Conservation (phyloP, 2,329 filamentous ascomycete species). For the Sclerotinia subarctica region DNA sequence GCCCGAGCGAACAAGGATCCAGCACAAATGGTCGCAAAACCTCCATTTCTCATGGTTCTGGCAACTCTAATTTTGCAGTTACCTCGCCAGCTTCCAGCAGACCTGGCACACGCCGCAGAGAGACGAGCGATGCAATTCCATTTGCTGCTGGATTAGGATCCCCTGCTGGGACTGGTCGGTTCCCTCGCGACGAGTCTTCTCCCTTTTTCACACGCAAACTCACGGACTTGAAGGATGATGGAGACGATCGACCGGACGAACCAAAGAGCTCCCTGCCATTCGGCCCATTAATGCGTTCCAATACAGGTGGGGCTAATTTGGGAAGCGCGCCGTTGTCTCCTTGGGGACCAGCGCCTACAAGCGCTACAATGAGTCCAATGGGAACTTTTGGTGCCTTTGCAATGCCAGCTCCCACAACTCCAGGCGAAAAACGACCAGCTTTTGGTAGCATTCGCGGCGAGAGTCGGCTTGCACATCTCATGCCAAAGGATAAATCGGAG, state of each 20-base stretch:
- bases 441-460: slow-evolving; percentile 68
- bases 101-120: slow-evolving; percentile 75
- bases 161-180: slow-evolving; percentile 57
- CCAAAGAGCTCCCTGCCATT: slow-evolving; percentile 42
- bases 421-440: slow-evolving; percentile 67
- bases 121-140: slow-evolving; percentile 70
- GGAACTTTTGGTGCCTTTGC: slow-evolving; percentile 90
- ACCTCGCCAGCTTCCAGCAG: slow-evolving; percentile 71
- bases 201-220: slow-evolving; percentile 57
- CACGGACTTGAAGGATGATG: slow-evolving; percentile 50
- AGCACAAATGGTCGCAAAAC: slow-evolving; percentile 70
- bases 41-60: slow-evolving; percentile 67
- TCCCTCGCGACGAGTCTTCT: slow-evolving; percentile 59
- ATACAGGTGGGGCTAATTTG: slow-evolving; percentile 48
- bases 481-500: slow-evolving; percentile 73
- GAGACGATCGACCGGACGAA: slow-evolving; percentile 53
- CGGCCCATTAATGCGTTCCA: slow-evolving; percentile 52
- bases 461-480: slow-evolving; percentile 81
- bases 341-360: slow-evolving; percentile 46
- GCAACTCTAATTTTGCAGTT: slow-evolving; percentile 61
- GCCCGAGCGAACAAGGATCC: slow-evolving; percentile 54
- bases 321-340: slow-evolving; percentile 47
- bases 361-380: slow-evolving; percentile 67
- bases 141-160: slow-evolving; percentile 49
- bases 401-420: slow-evolving; percentile 55